Evolutionary conservation across 257 asterid genomes (phyloP), one percentile per base, ranked within the genome.

Genomic region (Przewalskia tangutica): DNA sequence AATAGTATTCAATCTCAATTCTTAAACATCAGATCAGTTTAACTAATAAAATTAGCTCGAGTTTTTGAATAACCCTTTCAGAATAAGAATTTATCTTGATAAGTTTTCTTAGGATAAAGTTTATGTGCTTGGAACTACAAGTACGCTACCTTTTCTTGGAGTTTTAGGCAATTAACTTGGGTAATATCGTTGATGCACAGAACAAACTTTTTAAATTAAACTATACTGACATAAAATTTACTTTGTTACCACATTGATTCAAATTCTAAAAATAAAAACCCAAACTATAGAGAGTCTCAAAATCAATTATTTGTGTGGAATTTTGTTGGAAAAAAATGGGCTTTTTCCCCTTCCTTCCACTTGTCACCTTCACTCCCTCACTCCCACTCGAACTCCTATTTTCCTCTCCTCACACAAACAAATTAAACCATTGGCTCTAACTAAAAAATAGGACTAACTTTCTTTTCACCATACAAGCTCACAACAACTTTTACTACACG

Each of bases 391-490:
- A 89, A 84, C 89, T 85, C 91, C 87, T 91, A 88, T 88, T 89
- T 89, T 82, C 82, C 95, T 87, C 92, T 50, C 76, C 89, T 44
- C 89, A 86, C 86, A 90, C 82, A 85, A 79, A 85, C 53, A 80
- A 42, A 59, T 34, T 38, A 53, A 50, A 40, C 44, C 56, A 80
- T 80, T 84, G 85, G 85, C 88, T 85, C 87, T 63, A 86, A 92
- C 97, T 92, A 88, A 82, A 92, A 91, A 88, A 87, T 88, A 93
- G 94, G 93, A 88, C 77, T 84, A 76, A 83, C 87, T 87, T 81
- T 79, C 9, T 77, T 59, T 62, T 82, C 17, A 88, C 93, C 93
- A 20, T 89, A 17, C 90, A 88, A 87, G 83, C 86, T n/a, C 83
- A 81, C 85, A 89, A 89, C 90, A 85, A 88, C 89, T 90, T 81